These are phyloP conservation scores for Waltergamsia citrina DNA, from an alignment of 2,329 filamentous ascomycete species.

Conservation along the genomic window DNA sequence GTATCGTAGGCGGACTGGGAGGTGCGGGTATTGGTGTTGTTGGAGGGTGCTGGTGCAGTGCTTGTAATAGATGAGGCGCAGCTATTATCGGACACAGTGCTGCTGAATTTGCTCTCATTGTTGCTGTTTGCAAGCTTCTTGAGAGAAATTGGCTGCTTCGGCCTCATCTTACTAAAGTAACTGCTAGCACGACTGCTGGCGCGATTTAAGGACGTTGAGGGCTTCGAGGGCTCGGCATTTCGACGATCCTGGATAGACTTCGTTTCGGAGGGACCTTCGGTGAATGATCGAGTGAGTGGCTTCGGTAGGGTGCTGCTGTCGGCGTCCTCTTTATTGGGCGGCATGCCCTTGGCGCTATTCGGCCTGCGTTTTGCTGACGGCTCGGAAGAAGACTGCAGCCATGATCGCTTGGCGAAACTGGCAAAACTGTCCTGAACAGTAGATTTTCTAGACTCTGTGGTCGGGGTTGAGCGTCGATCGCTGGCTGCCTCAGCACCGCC, in stretches of 20 bases:
- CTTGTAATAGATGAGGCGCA: constrained; percentile 37
- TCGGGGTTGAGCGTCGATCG: background rate
- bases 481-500: background rate
- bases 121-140: constrained; percentile 23
- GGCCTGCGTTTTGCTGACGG: constrained; percentile 31
- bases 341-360: constrained; percentile 12
- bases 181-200: constrained; percentile 34
- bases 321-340: background rate
- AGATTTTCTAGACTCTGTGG: background rate
- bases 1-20: constrained; percentile 29
- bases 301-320: constrained; percentile 9
- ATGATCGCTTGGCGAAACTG: constrained; percentile 40
- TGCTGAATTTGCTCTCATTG: background rate
- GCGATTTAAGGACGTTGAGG: constrained; percentile 27
- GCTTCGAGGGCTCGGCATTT: background rate
- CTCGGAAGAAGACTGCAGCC: constrained; percentile 39
- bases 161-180: constrained; percentile 40
- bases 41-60: constrained; percentile 24
- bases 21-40: constrained; percentile 22
- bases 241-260: background rate
- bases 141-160: constrained; percentile 33
- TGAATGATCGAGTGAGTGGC: background rate
- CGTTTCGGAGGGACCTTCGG: background rate
- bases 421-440: constrained; percentile 19
- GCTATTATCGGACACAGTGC: constrained; percentile 29